Conservation (phyloP, 495 filamentous ascomycete genomes). For the Penicillium argentinense region DNA sequence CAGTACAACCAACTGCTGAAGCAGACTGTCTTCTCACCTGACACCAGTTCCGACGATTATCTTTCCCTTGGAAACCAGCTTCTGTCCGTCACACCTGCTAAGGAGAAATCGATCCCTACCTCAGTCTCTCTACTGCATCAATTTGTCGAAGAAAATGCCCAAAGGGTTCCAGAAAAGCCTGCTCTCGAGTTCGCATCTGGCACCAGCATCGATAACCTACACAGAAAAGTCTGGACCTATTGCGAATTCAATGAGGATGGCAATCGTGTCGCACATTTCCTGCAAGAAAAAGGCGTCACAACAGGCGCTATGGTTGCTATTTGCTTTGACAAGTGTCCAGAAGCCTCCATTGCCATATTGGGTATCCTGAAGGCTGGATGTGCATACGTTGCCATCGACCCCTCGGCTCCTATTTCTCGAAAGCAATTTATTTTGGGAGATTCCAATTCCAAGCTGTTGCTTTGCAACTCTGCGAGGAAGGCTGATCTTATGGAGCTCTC, state of each 20-base stretch:
- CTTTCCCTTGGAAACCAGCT: constrained; percentile 19
- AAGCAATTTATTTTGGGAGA: constrained; percentile 47
- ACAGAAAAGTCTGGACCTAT: constrained; percentile 40
- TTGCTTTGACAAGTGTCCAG: constrained; percentile 41
- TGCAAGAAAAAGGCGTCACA: constrained; percentile 30
- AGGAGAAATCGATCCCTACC: constrained; percentile 25
- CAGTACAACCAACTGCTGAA: constrained; percentile 33
- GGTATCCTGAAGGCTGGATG: constrained; percentile 60
- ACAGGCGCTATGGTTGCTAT: constrained; percentile 42
- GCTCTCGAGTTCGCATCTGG: constrained; percentile 43
- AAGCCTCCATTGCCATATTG: constrained; percentile 43
- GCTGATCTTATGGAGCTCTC: constrained; percentile 16
- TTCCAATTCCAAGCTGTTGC: constrained; percentile 20
- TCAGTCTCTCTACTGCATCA: constrained; percentile 32
- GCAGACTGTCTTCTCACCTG: constrained; percentile 25
- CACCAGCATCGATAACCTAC: constrained; percentile 23
- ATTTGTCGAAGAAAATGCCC: constrained; percentile 46
- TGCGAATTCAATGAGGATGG: constrained; percentile 35
- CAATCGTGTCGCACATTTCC: constrained; percentile 37
- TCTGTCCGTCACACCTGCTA: constrained; percentile 52
- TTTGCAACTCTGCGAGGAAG: constrained; percentile 19
- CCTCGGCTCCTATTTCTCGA: constrained; percentile 42
- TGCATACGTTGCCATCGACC: constrained; percentile 69
- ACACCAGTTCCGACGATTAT: constrained; percentile 20
- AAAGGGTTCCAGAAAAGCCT: constrained; percentile 34